These are phyloP conservation scores for Xanthoceras sorbifolium DNA, from an alignment of 345 rosid species.

Conservation along the genomic window DNA sequence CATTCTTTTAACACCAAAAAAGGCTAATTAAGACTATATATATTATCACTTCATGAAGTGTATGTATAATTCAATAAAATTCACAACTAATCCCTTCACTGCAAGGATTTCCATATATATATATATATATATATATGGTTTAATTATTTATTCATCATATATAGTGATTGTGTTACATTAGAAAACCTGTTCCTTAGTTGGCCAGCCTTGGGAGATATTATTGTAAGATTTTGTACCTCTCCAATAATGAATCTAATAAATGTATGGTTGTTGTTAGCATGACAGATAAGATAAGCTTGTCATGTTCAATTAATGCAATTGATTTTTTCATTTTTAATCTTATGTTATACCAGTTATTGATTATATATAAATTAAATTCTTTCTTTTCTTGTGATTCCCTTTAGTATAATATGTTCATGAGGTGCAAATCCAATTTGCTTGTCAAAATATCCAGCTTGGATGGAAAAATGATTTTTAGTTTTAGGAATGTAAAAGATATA, in stretches of 20 bases:
- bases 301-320: constrained; percentile 21
- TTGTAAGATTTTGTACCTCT: constrained; percentile 28
- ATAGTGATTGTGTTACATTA: constrained; percentile 28
- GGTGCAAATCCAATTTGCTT: background rate
- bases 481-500: no score
- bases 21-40: constrained; percentile 31
- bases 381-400: background rate
- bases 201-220: constrained; percentile 18
- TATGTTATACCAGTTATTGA: background rate
- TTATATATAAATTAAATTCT: background rate
- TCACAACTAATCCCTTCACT: constrained; percentile 24
- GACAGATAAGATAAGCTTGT: constrained; percentile 27
- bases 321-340: constrained; percentile 23
- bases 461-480: background rate
- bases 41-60: background rate
- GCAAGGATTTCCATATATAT: constrained; percentile 13
- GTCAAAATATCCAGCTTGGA: background rate
- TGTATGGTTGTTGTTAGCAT: constrained; percentile 13
- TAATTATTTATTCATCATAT: constrained; percentile 7
- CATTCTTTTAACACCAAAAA: constrained; percentile 43
- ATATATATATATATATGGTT: background rate
- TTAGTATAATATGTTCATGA: background rate
- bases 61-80: background rate
- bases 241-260: constrained; percentile 11
- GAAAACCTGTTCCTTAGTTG: constrained; percentile 14